Evolutionary conservation across 495 filamentous ascomycete genomes (phyloP).

Genomic region (Parathielavia hyrcaniae): DNA sequence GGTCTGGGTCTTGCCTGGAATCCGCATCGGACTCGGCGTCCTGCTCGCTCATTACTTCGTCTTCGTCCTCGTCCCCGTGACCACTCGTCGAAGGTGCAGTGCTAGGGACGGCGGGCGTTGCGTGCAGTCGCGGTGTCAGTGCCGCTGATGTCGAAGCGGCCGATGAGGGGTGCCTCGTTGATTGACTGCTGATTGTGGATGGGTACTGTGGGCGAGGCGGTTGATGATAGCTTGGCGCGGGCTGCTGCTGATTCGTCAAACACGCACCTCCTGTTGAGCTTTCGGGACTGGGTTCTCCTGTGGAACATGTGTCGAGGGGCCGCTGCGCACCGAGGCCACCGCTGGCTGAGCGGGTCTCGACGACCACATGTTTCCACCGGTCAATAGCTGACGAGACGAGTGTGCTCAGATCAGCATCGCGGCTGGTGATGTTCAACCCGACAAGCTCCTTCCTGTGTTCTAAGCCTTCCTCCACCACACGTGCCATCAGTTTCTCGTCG

Average conservation of each 20-base stretch:
- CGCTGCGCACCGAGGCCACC: constrained; percentile 35
- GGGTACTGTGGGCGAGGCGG: constrained; percentile 4
- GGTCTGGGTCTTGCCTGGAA: constrained; percentile 12
- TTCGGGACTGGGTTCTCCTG: constrained; percentile 1
- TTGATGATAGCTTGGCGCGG: constrained; percentile 6
- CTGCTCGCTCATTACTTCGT: constrained; percentile 38
- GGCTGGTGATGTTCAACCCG: constrained; percentile 40
- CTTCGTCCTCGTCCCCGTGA: constrained; percentile 11
- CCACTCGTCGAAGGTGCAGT: constrained; percentile 16
- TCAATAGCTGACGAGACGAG: constrained; percentile 44
- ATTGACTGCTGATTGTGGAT: not conserved
- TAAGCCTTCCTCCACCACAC: constrained; percentile 32
- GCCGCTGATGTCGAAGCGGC: constrained; percentile 12
- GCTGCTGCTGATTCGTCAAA: not conserved
- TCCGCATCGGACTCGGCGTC: constrained; percentile 33
- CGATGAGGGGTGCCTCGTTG: constrained; percentile 11
- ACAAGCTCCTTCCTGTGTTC: constrained; percentile 23
- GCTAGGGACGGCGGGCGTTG: constrained; percentile 5
- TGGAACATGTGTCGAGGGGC: constrained; percentile 24
- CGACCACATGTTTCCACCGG: constrained; percentile 49
- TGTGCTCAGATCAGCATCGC: constrained; percentile 41
- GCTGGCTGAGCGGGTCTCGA: constrained; percentile 30
- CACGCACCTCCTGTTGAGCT: constrained; percentile 3
- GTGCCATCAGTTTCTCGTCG: constrained; percentile 35
- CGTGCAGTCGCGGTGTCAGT: not conserved